Conservation (phyloP, 2,329 filamentous ascomycete genomes). For the Epichloe gansuensis region DNA sequence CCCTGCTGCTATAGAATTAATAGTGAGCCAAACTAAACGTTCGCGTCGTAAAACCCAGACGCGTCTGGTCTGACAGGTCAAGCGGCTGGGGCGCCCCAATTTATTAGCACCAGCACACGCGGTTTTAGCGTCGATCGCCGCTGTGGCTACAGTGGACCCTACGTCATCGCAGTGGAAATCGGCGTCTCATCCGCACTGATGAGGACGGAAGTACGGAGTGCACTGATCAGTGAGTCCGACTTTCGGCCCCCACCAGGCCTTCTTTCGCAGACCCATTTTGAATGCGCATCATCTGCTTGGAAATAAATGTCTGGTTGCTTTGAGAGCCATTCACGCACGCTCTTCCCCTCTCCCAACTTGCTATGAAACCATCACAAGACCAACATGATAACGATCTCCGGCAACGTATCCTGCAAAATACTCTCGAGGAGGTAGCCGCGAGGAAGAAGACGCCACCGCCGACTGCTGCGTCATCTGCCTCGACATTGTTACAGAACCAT, state of each 20-base stretch:
- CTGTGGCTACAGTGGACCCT: background rate
- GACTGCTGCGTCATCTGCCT: conserved; percentile 78
- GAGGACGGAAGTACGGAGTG: too few species aligned
- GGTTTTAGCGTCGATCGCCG: background rate
- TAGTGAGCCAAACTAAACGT: background rate
- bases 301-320: background rate
- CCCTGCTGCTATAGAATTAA: background rate
- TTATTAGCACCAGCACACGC: background rate
- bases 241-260: background rate
- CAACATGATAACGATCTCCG: conserved; percentile 23
- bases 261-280: too few species aligned
- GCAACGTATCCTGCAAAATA: conserved; percentile 30
- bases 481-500: conserved; percentile 58
- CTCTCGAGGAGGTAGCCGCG: conserved; percentile 29
- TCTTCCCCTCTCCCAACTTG: background rate
- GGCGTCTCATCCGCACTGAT: too few species aligned
- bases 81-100: background rate
- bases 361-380: conserved; percentile 1
- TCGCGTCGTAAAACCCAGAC: background rate
- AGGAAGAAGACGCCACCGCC: conserved; percentile 10
- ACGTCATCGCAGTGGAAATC: background rate
- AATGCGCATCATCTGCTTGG: too few species aligned
- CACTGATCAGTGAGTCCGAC: background rate
- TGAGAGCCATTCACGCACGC: too few species aligned
- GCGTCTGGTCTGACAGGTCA: background rate